These are phyloP conservation scores for Tulasnella sp. DNA, from an alignment of 768 basidiomycete genomes.

Conservation along the genomic window DNA sequence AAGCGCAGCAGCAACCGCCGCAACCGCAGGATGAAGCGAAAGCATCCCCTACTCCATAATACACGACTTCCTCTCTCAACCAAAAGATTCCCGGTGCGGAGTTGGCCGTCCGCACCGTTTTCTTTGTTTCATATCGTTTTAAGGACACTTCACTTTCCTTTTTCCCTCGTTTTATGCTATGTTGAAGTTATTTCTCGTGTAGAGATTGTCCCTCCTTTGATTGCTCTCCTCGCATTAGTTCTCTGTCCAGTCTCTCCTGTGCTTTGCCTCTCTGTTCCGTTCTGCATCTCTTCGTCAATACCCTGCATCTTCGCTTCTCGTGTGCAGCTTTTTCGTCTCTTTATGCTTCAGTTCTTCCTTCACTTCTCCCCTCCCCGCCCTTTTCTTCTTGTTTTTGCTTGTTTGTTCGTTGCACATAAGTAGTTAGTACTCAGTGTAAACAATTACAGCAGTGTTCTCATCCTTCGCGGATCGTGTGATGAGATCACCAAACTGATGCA, in stretches of 20 bases:
- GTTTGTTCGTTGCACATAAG: slow-evolving; percentile 6
- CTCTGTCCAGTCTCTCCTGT: neutral
- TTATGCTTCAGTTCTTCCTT: neutral
- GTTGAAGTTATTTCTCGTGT: too few species aligned
- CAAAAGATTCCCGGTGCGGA: neutral
- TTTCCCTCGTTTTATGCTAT: neutral
- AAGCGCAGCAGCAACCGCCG: slow-evolving; percentile 34
- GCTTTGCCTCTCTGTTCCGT: neutral
- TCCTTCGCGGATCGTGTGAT: neutral
- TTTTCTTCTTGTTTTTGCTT: neutral
- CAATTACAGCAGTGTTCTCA: neutral
- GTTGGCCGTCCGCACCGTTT: neutral
- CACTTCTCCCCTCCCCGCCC: neutral
- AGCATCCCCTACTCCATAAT: neutral
- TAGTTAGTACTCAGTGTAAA: slow-evolving; percentile 9
- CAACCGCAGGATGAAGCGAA: neutral
- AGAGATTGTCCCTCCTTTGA: slow-evolving; percentile 22
- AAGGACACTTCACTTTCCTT: slow-evolving; percentile 9
- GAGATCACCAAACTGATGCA: neutral
- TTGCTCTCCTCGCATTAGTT: neutral
- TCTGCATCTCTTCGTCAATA: neutral
- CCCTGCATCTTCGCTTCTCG: neutral
- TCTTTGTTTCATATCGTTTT: neutral
- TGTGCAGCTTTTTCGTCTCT: neutral
- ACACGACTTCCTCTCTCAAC: neutral